Evolutionary conservation across 805 yeast genomes (phyloP).

Genomic region (Zygoascus biomembranicola): DNA sequence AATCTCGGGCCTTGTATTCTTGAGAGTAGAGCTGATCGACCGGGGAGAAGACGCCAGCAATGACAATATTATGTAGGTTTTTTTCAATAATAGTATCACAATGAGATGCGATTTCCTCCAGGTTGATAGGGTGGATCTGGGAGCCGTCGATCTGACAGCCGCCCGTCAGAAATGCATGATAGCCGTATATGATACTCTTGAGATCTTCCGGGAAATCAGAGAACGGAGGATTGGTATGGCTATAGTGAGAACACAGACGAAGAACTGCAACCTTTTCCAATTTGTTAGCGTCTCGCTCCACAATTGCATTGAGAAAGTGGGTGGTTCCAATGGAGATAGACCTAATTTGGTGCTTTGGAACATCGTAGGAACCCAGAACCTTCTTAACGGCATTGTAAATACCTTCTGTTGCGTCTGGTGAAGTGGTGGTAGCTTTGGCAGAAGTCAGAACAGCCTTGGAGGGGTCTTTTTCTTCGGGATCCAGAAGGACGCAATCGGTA

Average conservation of each 20-base stretch:
- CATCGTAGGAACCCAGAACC: constrained; percentile 26
- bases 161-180: constrained; percentile 7
- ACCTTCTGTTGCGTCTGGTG: constrained; percentile 35
- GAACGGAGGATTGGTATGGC: constrained; percentile 34
- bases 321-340: constrained; percentile 46
- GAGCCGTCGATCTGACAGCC: constrained; percentile 8
- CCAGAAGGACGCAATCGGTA: constrained; percentile 39
- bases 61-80: constrained; percentile 30
- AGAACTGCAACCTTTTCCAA: constrained; percentile 39
- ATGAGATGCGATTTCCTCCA: constrained; percentile 15
- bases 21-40: constrained; percentile 29
- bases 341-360: constrained; percentile 25
- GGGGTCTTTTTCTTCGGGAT: constrained; percentile 27
- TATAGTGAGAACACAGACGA: constrained; percentile 39
- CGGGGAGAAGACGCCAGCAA: constrained; percentile 36
- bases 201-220: constrained; percentile 34
- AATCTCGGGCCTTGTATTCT: constrained; percentile 20
- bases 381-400: constrained; percentile 31
- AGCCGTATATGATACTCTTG: constrained; percentile 6
- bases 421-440: constrained; percentile 38
- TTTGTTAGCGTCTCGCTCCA: constrained; percentile 37
- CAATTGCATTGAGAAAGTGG: constrained; percentile 43
- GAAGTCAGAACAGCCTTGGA: constrained; percentile 30
- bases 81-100: constrained; percentile 26
- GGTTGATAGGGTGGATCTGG: constrained; percentile 6